phyloP scores from a whole-genome alignment of 2,329 filamentous ascomycete genomes.

The Bimuria novae-zelandiae region DNA sequence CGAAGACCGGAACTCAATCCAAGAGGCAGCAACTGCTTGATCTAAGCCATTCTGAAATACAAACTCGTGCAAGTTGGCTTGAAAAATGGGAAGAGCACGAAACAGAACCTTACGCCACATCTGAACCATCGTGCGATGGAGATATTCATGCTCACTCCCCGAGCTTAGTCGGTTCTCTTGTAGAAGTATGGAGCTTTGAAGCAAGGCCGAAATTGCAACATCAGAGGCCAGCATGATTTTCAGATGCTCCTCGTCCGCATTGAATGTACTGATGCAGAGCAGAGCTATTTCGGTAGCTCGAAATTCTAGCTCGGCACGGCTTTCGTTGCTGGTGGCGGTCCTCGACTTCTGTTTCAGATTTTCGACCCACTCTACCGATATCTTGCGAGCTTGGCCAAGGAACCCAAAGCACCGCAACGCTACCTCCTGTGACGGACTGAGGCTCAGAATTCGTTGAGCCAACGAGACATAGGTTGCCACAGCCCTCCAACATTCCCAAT shows the following conservation, averaged over 20 bases:
- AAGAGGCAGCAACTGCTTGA: background rate
- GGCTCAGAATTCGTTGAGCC: background rate
- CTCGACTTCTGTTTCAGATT: background rate
- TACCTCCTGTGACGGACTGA: background rate
- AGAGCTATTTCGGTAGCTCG: background rate
- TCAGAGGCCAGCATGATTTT: background rate
- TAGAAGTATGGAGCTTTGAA: background rate
- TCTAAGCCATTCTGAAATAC: background rate
- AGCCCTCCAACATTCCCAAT: slow-evolving; percentile 48
- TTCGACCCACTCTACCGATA: background rate
- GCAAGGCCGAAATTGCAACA: background rate
- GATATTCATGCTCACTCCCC: background rate
- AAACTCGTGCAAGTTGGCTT: background rate
- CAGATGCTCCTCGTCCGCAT: background rate
- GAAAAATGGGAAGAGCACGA: background rate
- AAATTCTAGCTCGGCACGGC: background rate
- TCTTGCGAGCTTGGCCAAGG: background rate
- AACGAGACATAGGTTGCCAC: slow-evolving; percentile 23
- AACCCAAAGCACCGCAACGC: background rate
- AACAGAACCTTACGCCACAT: background rate
- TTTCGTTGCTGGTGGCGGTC: background rate
- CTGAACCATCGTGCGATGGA: background rate
- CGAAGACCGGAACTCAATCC: background rate
- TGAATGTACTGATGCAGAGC: slow-evolving; percentile 2
- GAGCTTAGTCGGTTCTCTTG: background rate